A percentile compares a stretch with the other conserved stretches of the same genome.
Conservation (phyloP, 176 grass and related monocot genomes). For the Echinochloa phyllopogon region DNA sequence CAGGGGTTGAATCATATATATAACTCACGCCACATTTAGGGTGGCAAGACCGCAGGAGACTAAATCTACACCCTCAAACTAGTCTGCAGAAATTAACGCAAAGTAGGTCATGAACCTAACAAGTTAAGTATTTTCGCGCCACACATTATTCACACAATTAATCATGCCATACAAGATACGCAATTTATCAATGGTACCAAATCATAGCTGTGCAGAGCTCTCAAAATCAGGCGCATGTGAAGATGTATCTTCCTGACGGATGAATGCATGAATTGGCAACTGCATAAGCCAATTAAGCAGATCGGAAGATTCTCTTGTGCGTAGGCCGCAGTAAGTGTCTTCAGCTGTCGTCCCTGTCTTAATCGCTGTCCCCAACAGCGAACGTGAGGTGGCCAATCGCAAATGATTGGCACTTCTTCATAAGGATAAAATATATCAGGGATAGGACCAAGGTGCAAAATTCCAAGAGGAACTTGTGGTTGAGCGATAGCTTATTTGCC, state of each 20-base stretch:
- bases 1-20: no score
- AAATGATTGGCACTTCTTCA: slow-evolving; percentile 27
- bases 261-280: not conserved
- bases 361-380: slow-evolving; percentile 6
- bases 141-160: not conserved
- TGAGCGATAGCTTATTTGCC: not conserved
- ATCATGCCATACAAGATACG: not conserved
- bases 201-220: not conserved
- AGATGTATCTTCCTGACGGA: slow-evolving; percentile 26
- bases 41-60: no score
- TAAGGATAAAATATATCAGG: slow-evolving; percentile 3
- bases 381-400: slow-evolving; percentile 43
- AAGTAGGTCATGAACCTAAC: not conserved
- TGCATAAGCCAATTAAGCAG: slow-evolving; percentile 37
- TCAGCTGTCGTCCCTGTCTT: slow-evolving; percentile 38
- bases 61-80: no score
- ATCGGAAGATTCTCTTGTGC: slow-evolving; percentile 30
- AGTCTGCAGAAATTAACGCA: not conserved
- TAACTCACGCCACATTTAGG: no score
- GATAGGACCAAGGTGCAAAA: slow-evolving; percentile 39
- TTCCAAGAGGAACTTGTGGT: slow-evolving; percentile 29
- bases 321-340: slow-evolving; percentile 6
- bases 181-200: not conserved
- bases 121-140: slow-evolving; percentile 29
- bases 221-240: slow-evolving; percentile 40